phyloP scores from a whole-genome alignment of 2,329 filamentous ascomycete species.

The Metarhizium humberi region DNA sequence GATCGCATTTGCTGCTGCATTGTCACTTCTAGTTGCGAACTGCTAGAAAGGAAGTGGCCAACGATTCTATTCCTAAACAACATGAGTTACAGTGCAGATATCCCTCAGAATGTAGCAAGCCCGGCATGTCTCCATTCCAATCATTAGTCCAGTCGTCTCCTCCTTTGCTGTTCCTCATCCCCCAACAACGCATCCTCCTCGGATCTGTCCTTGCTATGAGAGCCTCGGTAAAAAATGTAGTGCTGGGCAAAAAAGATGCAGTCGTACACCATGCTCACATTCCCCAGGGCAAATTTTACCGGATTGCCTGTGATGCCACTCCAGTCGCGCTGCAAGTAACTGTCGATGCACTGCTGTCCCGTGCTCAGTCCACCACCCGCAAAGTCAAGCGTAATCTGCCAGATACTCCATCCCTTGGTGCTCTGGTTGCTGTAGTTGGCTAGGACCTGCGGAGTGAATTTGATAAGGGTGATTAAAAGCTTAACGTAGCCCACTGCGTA shows the following conservation, averaged over 20 bases:
- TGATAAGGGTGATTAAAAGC: slow-evolving; percentile 76
- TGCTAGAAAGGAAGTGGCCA: too few species aligned
- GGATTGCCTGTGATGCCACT: slow-evolving; percentile 85
- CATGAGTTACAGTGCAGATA: too few species aligned
- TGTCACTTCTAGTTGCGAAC: too few species aligned
- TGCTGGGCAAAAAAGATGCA: slow-evolving; percentile 81
- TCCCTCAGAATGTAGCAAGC: background rate
- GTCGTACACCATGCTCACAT: slow-evolving; percentile 81
- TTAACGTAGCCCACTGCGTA: slow-evolving; percentile 80
- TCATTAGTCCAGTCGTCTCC: background rate
- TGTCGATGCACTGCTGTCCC: slow-evolving; percentile 74
- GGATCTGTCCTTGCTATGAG: slow-evolving; percentile 1
- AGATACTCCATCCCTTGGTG: slow-evolving; percentile 81
- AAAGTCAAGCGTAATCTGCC: slow-evolving; percentile 76
- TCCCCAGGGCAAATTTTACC: slow-evolving; percentile 78
- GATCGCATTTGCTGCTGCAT: too few species aligned
- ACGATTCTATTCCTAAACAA: too few species aligned
- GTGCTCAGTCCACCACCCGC: slow-evolving; percentile 74
- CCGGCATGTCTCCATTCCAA: background rate
- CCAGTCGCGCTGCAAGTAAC: slow-evolving; percentile 78
- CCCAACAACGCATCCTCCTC: slow-evolving; percentile 18
- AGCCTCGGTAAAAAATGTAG: slow-evolving; percentile 60
- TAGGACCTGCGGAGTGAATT: slow-evolving; percentile 82
- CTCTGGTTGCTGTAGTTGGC: slow-evolving; percentile 78
- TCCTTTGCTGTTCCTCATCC: slow-evolving; percentile 6